A percentile compares a stretch with the other conserved stretches of the same genome.
Evolutionary conservation across 2,329 filamentous ascomycete species (phyloP).

Genomic region (Teratosphaeria pseudoeucalypti): DNA sequence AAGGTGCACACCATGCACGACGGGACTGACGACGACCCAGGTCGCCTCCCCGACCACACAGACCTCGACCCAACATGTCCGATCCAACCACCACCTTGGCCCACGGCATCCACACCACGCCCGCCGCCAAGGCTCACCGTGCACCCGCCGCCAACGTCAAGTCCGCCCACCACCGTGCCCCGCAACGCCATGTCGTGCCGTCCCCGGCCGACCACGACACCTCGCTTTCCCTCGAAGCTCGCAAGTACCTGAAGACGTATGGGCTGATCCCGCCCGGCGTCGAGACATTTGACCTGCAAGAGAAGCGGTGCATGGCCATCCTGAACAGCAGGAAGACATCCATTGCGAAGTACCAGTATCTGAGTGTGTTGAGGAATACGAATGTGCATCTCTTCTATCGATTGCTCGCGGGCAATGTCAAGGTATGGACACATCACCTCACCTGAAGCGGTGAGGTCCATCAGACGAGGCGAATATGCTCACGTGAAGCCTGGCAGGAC

Average conservation of each 20-base stretch:
- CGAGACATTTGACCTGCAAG: slow-evolving; percentile 41
- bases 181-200: slow-evolving; percentile 17
- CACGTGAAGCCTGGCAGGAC: slow-evolving; percentile 39
- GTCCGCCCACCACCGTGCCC: slow-evolving; percentile 19
- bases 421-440: slow-evolving; percentile 27
- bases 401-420: slow-evolving; percentile 63
- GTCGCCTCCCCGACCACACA: neutral
- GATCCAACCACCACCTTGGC: neutral
- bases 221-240: slow-evolving; percentile 38
- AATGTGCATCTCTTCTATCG: slow-evolving; percentile 78
- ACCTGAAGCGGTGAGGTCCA: neutral
- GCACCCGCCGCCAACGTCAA: slow-evolving; percentile 26
- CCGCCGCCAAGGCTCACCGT: neutral
- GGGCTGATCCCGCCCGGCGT: slow-evolving; percentile 42
- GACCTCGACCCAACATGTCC: neutral
- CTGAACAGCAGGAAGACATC: slow-evolving; percentile 57
- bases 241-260: slow-evolving; percentile 42
- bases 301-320: slow-evolving; percentile 56
- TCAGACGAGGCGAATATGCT: slow-evolving; percentile 1
- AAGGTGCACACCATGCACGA: too few relatives aligned
- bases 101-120: neutral
- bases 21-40: neutral
- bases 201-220: slow-evolving; percentile 36
- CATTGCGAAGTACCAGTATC: slow-evolving; percentile 76
- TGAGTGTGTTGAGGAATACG: slow-evolving; percentile 62